A percentile compares a stretch with the other conserved stretches of the same genome.
Conservation (phyloP, 2,329 filamentous ascomycete species). For the Botrytis paeoniae region DNA sequence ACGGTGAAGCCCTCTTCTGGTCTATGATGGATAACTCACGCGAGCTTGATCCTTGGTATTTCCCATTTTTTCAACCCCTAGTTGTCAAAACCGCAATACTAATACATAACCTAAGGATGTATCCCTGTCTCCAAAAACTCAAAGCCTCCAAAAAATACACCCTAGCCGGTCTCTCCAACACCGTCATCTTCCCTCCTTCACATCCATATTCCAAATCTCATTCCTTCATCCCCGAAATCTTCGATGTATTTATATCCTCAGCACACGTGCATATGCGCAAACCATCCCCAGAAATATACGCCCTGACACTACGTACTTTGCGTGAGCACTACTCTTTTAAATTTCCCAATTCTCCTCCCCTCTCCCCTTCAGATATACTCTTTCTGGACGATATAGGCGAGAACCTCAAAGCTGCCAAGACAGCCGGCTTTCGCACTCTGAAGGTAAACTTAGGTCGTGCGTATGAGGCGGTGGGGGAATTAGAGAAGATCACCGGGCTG, state of each 20-base stretch:
- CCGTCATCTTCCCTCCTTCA: conserved; percentile 75
- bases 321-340: not conserved
- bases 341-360: conserved; percentile 36
- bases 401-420: conserved; percentile 78
- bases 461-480: conserved; percentile 74
- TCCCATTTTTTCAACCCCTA: too few relatives aligned
- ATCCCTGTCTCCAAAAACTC: conserved; percentile 71
- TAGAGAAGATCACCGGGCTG: conserved; percentile 74
- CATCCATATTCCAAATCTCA: conserved; percentile 54
- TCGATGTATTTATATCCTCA: conserved; percentile 85
- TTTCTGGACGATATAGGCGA: conserved; percentile 89
- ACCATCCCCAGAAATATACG: conserved; percentile 79
- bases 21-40: conserved; percentile 80
- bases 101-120: conserved; percentile 58
- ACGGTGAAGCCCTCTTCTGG: conserved; percentile 80
- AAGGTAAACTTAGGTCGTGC: conserved; percentile 79
- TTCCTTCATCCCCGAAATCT: conserved; percentile 54
- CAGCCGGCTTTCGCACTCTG: conserved; percentile 74
- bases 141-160: conserved; percentile 62
- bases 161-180: conserved; percentile 84
- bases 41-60: conserved; percentile 63
- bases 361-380: conserved; percentile 66
- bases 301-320: conserved; percentile 49
- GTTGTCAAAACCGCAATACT: not conserved
- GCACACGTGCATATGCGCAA: conserved; percentile 87